Percentiles rank a stretch among this genome's conserved stretches.
phyloP scores from a whole-genome alignment of 2,329 filamentous ascomycete species.

The Pyrenophora tritici-repentis region DNA sequence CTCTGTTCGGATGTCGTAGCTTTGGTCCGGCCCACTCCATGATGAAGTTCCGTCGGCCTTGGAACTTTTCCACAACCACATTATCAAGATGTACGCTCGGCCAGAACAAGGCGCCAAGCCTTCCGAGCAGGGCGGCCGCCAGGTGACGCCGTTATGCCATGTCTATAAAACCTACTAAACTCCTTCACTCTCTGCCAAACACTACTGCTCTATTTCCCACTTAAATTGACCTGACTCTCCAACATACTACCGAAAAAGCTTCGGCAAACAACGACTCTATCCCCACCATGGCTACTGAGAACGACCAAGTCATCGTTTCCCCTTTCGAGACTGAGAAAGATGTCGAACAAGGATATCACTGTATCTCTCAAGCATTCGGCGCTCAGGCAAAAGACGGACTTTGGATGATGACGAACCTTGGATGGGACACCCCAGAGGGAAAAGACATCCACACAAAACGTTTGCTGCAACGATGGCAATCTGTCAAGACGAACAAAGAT shows the following conservation, averaged over 20 bases:
- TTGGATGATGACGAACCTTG: conserved; percentile 59
- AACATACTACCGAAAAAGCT: not conserved
- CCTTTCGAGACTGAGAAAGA: conserved; percentile 31
- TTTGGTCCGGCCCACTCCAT: too few species aligned
- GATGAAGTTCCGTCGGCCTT: too few species aligned
- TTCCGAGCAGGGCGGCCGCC: not conserved
- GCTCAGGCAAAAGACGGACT: conserved; percentile 57
- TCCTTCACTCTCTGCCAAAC: too few species aligned
- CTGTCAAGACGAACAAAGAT: conserved; percentile 48
- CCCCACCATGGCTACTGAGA: conserved; percentile 18
- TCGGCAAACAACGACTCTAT: not conserved
- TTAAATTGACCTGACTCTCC: not conserved
- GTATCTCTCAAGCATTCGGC: conserved; percentile 54
- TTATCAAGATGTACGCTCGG: too few species aligned
- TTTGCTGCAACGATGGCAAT: conserved; percentile 52
- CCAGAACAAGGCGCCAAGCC: too few species aligned
- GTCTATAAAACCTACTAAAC: not conserved
- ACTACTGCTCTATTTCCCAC: not conserved
- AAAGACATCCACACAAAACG: conserved; percentile 43
- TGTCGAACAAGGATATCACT: conserved; percentile 37
- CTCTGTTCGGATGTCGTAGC: too few species aligned
- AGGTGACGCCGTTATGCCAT: not conserved
- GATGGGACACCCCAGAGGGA: conserved; percentile 59
- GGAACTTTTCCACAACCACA: not conserved
- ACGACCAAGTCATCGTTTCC: conserved; percentile 20